These are phyloP conservation scores for Encephalitozoon hellem DNA, from an alignment of 371 early-diverging fungal genomes.

Conservation along the genomic window DNA sequence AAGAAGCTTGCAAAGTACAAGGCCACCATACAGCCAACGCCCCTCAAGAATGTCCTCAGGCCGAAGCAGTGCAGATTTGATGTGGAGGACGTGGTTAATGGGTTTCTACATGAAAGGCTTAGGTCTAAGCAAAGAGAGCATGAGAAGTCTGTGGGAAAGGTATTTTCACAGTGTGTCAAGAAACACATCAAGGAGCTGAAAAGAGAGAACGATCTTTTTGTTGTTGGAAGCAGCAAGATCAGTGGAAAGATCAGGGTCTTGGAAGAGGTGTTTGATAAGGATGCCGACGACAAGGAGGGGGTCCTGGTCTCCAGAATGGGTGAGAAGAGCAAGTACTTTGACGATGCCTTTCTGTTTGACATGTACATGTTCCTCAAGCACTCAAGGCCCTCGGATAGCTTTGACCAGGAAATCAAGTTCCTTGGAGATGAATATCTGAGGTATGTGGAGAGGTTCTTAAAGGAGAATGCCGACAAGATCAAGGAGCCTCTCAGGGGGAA, in stretches of 20 bases:
- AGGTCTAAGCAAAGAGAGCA: constrained; percentile 14
- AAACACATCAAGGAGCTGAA: constrained; percentile 20
- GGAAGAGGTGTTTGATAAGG: constrained; percentile 20
- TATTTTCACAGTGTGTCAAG: constrained; percentile 10
- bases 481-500: background rate
- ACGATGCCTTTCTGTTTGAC: constrained; percentile 40
- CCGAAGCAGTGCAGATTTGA: constrained; percentile 1
- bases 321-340: constrained; percentile 25
- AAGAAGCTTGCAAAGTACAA: constrained; percentile 27
- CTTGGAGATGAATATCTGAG: constrained; percentile 40
- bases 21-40: background rate
- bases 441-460: constrained; percentile 44
- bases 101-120: constrained; percentile 46
- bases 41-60: background rate
- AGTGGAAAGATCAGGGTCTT: background rate
- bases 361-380: constrained; percentile 32
- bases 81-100: constrained; percentile 20
- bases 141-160: constrained; percentile 6
- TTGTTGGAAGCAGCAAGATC: background rate
- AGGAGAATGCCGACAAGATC: constrained; percentile 14
- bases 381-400: constrained; percentile 4
- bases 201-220: constrained; percentile 26
- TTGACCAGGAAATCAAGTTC: constrained; percentile 29
- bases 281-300: constrained; percentile 1
- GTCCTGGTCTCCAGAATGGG: background rate